Evolutionary conservation across 2,329 filamentous ascomycete species (phyloP), one percentile per base, ranked within the genome.

Genomic region (Colletotrichum echinochloae): DNA sequence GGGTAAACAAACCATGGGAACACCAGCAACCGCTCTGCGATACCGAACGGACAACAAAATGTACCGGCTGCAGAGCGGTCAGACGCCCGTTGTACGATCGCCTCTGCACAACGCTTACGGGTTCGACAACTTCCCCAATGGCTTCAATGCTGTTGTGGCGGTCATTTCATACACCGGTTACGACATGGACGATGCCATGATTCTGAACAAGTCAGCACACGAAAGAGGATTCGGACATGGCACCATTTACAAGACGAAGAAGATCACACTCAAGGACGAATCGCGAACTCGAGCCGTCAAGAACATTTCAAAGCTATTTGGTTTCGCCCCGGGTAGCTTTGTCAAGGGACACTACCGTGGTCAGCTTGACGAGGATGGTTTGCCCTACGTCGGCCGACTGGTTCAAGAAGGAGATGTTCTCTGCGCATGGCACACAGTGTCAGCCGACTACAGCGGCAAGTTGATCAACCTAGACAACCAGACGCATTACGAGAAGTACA

Each of bases 131-230:
- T 99, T 98, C 81, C 96, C 96, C 65, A 98, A 98, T 79, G 96
- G 96, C 35, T 95, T 90, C 77, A 99, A 99, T 77, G 94, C 94
- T 11, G 91, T 98, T 48, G 96, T 99, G 69, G 96, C 96, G 70
- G 97, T 99, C 80, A 97, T 99, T 73, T 98, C 95, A 0, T 99
- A 99, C 81, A 98, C 95, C 2, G 96, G 95, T 61, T 99, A 98
- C 83, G 96, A 99, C 87, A 99, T 99, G 96, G 96, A 99, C 86
- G 96, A 99, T 83, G 96, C 96, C 79, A 98, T 98, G 95, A 98
- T 99, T 79, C 87, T 99, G 79, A 98, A 98, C 86, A 98, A 98
- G 81, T 97, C 94, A 26, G 91, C 95, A 3, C 94, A 98, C 81
- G 96, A 99, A 82, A 91, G 96, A 75, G 96, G 96, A 18, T 98